Conservation (phyloP, 2,329 filamentous ascomycete species). For the Fusarium secorum region DNA sequence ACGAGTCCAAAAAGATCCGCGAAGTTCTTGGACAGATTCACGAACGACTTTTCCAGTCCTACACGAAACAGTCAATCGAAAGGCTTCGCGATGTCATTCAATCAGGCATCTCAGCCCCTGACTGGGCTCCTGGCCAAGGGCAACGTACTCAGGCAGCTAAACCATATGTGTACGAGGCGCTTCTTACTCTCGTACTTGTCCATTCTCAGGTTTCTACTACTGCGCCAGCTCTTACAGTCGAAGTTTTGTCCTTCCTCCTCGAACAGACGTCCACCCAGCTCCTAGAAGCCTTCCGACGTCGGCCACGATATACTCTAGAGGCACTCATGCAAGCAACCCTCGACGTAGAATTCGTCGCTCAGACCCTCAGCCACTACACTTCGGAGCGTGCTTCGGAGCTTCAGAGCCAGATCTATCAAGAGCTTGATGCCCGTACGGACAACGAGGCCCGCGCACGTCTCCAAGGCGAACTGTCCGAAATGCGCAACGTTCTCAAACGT, state of each 20-base stretch:
- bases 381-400: conserved; percentile 81
- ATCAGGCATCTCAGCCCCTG: conserved; percentile 72
- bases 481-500: conserved; percentile 86
- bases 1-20: conserved; percentile 89
- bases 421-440: conserved; percentile 87
- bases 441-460: conserved; percentile 81
- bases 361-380: conserved; percentile 90
- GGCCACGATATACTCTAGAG: conserved; percentile 74
- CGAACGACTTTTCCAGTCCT: conserved; percentile 87
- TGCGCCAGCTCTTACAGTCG: conserved; percentile 75
- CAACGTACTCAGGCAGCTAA: conserved; percentile 76
- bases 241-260: conserved; percentile 86
- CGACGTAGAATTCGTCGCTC: conserved; percentile 95
- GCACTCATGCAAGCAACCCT: conserved; percentile 96
- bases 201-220: conserved; percentile 90
- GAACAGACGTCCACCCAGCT: conserved; percentile 82
- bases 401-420: conserved; percentile 91
- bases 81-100: conserved; percentile 74
- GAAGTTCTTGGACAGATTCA: conserved; percentile 94
- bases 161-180: conserved; percentile 87
- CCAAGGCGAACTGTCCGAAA: conserved; percentile 87
- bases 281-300: conserved; percentile 78
- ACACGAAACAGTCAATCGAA: conserved; percentile 80
- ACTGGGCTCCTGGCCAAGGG: conserved; percentile 71
- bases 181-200: conserved; percentile 86